A percentile compares a stretch with the other conserved stretches of the same genome.
Conservation (phyloP, 2,329 filamentous ascomycete species). For the Pezicula rhizophila region DNA sequence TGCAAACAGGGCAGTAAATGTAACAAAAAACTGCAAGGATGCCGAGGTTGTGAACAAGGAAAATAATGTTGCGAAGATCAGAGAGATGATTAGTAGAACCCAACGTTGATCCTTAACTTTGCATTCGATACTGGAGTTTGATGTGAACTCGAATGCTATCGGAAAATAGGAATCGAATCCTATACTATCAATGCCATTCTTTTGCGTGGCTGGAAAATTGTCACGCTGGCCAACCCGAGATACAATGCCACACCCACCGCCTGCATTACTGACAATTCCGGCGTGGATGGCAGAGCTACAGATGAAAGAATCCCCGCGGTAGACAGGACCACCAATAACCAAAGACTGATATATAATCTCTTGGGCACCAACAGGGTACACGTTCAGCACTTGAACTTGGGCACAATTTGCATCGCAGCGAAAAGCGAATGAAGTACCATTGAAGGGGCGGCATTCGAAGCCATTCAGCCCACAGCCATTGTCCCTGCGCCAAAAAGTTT, state of each 20-base stretch:
- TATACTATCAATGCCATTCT: slow-evolving; percentile 71
- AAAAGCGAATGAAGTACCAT: slow-evolving; percentile 63
- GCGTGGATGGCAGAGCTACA: slow-evolving; percentile 81
- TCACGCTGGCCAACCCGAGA: slow-evolving; percentile 63
- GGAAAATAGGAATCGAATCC: slow-evolving; percentile 86
- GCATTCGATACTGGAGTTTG: slow-evolving; percentile 52
- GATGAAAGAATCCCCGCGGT: slow-evolving; percentile 88
- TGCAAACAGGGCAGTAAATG: slow-evolving; percentile 78
- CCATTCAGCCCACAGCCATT: slow-evolving; percentile 73
- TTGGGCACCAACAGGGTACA: slow-evolving; percentile 67
- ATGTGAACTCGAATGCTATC: slow-evolving; percentile 68
- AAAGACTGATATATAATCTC: slow-evolving; percentile 58
- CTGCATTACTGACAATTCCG: slow-evolving; percentile 63
- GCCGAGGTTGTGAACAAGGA: slow-evolving; percentile 78
- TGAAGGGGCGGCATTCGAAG: slow-evolving; percentile 68
- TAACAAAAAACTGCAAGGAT: slow-evolving; percentile 75
- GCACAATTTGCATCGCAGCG: slow-evolving; percentile 69
- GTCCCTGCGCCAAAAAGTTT: neutral
- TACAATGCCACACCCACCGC: slow-evolving; percentile 78
- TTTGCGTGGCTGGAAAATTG: slow-evolving; percentile 55
- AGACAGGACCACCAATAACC: slow-evolving; percentile 65
- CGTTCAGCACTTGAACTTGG: slow-evolving; percentile 59
- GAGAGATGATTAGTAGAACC: slow-evolving; percentile 74
- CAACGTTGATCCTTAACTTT: slow-evolving; percentile 74
- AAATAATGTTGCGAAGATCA: slow-evolving; percentile 70